A percentile compares a stretch with the other conserved stretches of the same genome.
Conservation (phyloP, 192 early-diverging fungal genomes). For the Gamsiella multidivaricata region DNA sequence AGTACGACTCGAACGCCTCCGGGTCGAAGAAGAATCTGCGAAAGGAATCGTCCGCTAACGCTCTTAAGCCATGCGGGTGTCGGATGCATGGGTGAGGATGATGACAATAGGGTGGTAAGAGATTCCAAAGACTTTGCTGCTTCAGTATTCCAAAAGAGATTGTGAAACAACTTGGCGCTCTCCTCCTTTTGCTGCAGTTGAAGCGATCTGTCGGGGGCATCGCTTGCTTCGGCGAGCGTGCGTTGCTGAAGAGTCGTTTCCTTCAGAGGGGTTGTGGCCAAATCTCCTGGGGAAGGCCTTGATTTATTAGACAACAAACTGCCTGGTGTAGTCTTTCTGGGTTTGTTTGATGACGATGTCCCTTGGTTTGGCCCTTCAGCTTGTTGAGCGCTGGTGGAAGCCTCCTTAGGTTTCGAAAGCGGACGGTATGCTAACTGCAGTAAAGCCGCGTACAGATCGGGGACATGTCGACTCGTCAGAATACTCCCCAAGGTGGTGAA, state of each 20-base stretch:
- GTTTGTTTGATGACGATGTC: neutral
- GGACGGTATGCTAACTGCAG: constrained; percentile 79
- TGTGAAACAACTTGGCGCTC: constrained; percentile 50
- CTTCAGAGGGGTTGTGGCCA: neutral
- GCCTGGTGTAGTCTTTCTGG: constrained; percentile 14
- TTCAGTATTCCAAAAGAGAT: constrained; percentile 59
- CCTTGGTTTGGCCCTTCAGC: neutral
- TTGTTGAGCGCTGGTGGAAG: too few relatives aligned
- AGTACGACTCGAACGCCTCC: constrained; percentile 71
- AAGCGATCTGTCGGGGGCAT: neutral
- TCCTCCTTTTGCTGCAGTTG: constrained; percentile 46
- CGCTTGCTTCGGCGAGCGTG: neutral
- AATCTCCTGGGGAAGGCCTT: neutral
- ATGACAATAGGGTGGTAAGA: constrained; percentile 70
- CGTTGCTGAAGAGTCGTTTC: neutral
- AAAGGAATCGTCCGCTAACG: constrained; percentile 75
- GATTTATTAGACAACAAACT: constrained; percentile 6
- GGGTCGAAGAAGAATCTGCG: constrained; percentile 73
- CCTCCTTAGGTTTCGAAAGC: constrained; percentile 35
- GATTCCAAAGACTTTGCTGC: constrained; percentile 71
- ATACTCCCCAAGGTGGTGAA: constrained; percentile 69
- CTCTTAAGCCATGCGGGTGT: constrained; percentile 71
- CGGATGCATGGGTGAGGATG: constrained; percentile 60
- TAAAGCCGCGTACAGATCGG: constrained; percentile 74
- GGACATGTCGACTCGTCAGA: constrained; percentile 64